A percentile compares a stretch with the other conserved stretches of the same genome.
These are phyloP conservation scores for Pholiota adiposa DNA, from an alignment of 1,284 basidiomycete genomes.

Conservation along the genomic window DNA sequence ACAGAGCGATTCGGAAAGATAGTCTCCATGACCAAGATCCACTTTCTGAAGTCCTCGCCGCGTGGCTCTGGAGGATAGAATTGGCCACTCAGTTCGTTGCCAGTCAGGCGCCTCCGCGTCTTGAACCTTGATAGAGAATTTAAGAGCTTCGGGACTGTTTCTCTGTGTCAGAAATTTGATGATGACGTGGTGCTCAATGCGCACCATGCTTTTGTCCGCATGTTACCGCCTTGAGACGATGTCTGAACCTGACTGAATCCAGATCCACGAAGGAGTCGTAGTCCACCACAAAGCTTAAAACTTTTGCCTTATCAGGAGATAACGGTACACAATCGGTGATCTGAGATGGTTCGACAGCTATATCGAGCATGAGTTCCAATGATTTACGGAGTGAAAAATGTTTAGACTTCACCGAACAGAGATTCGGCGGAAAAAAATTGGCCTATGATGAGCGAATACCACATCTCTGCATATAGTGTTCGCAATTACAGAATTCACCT, in stretches of 20 bases:
- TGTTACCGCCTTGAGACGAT: background rate
- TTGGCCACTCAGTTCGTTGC: constrained; percentile 8
- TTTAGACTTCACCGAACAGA: background rate
- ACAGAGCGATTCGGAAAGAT: constrained; percentile 7
- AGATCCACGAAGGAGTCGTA: constrained; percentile 5
- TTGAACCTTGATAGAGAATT: background rate
- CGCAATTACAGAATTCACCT: too few relatives aligned
- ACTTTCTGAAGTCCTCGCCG: constrained; percentile 16
- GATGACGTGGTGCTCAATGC: background rate
- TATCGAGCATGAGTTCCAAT: background rate
- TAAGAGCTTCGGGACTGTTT: background rate
- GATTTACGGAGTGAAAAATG: too few relatives aligned
- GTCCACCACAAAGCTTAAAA: background rate
- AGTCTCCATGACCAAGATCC: constrained; percentile 16
- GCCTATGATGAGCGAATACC: background rate
- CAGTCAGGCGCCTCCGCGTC: background rate
- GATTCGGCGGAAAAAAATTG: background rate
- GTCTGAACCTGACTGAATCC: background rate
- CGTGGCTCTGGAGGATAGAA: constrained; percentile 11
- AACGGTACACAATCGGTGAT: background rate
- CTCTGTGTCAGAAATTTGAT: background rate
- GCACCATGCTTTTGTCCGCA: constrained; percentile 8
- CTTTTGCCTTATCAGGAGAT: too few relatives aligned
- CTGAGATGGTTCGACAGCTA: background rate
- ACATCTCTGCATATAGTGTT: too few relatives aligned